Percentiles rank a stretch among this genome's conserved stretches.
phyloP scores from a whole-genome alignment of 257 asterid species.

The Oldenlandia corymbosa region DNA sequence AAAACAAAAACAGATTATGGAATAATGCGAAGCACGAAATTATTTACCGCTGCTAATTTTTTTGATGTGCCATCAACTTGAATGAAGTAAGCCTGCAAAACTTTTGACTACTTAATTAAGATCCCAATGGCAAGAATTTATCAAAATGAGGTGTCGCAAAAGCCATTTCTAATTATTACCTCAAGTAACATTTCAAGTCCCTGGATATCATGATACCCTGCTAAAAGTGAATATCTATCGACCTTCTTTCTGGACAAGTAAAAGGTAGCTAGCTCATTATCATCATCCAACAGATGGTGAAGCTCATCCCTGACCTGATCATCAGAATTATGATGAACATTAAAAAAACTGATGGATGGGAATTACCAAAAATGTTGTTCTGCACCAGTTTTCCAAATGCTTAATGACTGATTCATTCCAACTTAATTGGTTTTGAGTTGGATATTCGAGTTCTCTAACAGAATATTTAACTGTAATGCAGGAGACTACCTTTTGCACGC shows the following conservation, averaged over 20 bases:
- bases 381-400: too few species aligned
- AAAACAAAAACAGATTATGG: too few species aligned
- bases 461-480: background rate
- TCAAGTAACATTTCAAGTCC: background rate
- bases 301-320: background rate
- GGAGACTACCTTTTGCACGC: background rate
- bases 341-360: too few species aligned
- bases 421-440: too few species aligned
- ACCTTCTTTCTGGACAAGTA: background rate
- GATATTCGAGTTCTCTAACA: too few species aligned
- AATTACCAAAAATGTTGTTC: too few species aligned
- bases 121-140: background rate
- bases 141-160: background rate
- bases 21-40: too few species aligned
- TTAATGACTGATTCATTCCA: too few species aligned
- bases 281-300: background rate
- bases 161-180: background rate
- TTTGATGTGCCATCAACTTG: background rate
- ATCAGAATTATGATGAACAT: background rate
- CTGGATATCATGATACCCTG: background rate
- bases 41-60: background rate
- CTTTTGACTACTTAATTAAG: background rate
- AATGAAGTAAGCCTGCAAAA: background rate
- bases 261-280: background rate
- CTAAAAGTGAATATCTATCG: too few species aligned